Evolutionary conservation across 139 green algal species (phyloP).

Genomic region (Asterochloris erici): DNA sequence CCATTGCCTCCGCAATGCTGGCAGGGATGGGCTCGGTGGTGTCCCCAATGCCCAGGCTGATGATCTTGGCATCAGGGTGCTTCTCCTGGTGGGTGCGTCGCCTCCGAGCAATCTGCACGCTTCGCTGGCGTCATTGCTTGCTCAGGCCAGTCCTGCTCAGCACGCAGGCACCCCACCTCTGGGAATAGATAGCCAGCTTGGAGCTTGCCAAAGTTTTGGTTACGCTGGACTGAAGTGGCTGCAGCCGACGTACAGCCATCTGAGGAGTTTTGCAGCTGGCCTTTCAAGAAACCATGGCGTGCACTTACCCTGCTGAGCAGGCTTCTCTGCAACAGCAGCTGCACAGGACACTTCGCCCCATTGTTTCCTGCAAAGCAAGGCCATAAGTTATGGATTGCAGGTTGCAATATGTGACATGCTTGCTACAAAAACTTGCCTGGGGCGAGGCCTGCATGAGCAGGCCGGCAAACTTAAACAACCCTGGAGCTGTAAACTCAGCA

Average conservation of each 20-base stretch:
- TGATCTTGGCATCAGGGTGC: conserved; percentile 95
- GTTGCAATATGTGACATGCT: no score
- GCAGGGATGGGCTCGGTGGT: conserved; percentile 96
- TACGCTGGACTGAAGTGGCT: conserved; percentile 62
- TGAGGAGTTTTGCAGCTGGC: no score
- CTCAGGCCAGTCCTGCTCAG: neutral
- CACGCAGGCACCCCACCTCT: conserved; percentile 54
- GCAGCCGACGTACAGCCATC: conserved; percentile 17
- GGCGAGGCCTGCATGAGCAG: no score
- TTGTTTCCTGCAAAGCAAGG: no score
- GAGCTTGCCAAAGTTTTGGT: conserved; percentile 97
- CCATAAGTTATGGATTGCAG: no score
- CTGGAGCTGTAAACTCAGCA: no score
- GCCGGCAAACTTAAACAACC: no score
- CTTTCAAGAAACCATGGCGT: no score
- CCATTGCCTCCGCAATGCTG: conserved; percentile 84
- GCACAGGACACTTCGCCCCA: no score
- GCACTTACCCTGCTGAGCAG: no score
- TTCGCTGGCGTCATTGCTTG: neutral
- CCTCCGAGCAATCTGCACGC: conserved; percentile 83
- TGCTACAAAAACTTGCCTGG: no score
- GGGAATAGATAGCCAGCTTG: conserved; percentile 99
- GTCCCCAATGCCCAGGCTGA: conserved; percentile 97
- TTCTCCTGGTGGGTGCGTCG: conserved; percentile 85
- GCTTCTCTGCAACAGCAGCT: no score